phyloP scores from a whole-genome alignment of 2,329 filamentous ascomycete genomes.

The Sarocladium oryzae region DNA sequence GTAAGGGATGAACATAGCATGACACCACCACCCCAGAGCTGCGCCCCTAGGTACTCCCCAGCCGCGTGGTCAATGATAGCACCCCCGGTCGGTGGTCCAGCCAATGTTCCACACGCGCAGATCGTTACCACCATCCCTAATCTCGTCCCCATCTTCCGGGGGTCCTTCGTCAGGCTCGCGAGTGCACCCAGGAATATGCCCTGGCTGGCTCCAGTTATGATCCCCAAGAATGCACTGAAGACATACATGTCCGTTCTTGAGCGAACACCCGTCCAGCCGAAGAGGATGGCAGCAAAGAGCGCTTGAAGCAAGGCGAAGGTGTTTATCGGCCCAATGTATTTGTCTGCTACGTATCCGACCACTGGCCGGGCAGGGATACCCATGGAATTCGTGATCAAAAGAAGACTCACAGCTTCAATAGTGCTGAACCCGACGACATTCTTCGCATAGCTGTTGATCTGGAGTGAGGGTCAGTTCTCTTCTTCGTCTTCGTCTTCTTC shows the following conservation, averaged over 20 bases:
- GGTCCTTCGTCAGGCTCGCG: conserved; percentile 35
- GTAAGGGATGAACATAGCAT: conserved; percentile 27
- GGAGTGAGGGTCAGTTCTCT: too few species aligned
- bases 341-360: conserved; percentile 47
- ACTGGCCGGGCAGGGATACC: conserved; percentile 49
- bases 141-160: conserved; percentile 36
- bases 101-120: conserved; percentile 34
- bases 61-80: conserved; percentile 35
- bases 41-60: conserved; percentile 35
- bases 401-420: conserved; percentile 43
- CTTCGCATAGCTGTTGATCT: conserved; percentile 39
- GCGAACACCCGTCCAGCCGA: conserved; percentile 49
- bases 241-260: conserved; percentile 32
- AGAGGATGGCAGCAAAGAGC: conserved; percentile 40
- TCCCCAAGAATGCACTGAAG: conserved; percentile 37
- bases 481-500: too few species aligned
- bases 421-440: conserved; percentile 39
- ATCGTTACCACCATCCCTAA: conserved; percentile 40
- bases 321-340: conserved; percentile 46
- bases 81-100: conserved; percentile 37
- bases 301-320: conserved; percentile 42
- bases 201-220: conserved; percentile 36
- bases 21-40: conserved; percentile 40
- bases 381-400: conserved; percentile 51
- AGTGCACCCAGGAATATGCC: conserved; percentile 34